Percentiles rank a stretch among this genome's conserved stretches.
phyloP scores from a whole-genome alignment of 768 basidiomycete species.

The Lactarius hatsudake region DNA sequence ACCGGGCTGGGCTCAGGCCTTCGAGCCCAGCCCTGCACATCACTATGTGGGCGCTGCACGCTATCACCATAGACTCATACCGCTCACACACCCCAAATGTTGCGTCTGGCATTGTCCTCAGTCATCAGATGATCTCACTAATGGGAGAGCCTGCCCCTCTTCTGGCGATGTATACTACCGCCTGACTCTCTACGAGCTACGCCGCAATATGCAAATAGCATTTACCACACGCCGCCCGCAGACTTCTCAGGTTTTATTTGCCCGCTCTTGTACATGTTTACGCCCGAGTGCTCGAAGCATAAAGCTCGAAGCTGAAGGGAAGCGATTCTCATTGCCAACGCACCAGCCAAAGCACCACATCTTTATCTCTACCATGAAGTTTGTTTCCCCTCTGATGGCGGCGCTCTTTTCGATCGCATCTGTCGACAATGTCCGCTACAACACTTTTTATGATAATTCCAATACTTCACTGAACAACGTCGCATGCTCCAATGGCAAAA shows the following conservation, averaged over 20 bases:
- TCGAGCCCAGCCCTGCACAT: neutral
- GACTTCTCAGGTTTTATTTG: neutral
- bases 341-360: neutral
- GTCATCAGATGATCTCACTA: neutral
- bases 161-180: neutral
- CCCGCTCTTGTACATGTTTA: too few relatives aligned
- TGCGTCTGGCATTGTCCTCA: neutral
- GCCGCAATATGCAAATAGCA: neutral
- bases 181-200: neutral
- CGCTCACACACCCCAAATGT: neutral
- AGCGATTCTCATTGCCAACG: neutral
- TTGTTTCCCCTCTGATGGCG: neutral
- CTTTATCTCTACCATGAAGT: neutral
- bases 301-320: neutral
- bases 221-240: neutral
- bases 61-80: neutral
- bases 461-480: constrained; percentile 11
- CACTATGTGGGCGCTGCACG: neutral
- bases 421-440: constrained; percentile 7
- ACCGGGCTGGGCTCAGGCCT: too few relatives aligned
- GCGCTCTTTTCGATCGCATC: neutral
- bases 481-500: constrained; percentile 29
- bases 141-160: neutral
- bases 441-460: constrained; percentile 16
- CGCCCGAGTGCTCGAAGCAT: neutral